Evolutionary conservation across 1,284 basidiomycete species (phyloP), one percentile per base, ranked within the genome.

Genomic region (Pterula multifida): DNA sequence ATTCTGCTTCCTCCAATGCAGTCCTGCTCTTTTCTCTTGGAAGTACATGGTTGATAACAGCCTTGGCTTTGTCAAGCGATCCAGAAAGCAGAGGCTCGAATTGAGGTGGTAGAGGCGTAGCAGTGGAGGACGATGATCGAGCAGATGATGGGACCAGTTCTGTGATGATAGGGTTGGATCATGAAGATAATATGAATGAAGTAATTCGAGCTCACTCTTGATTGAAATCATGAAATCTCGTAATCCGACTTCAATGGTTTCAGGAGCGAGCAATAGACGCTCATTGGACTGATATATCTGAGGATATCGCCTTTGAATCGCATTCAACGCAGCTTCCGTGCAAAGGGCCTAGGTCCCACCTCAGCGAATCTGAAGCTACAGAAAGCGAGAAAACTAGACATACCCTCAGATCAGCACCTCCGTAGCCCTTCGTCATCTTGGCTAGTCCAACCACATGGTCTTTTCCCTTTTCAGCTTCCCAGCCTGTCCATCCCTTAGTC

Each of bases 151-250:
- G 95, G 0, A 98, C 85, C 23, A 96, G 73, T 63, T 90, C 91
- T 95, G 53, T n/a, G 2, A 54, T 48, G 44, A 47, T 19, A 48
- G 13, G 15, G 47, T 56, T 15, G 48, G 52, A 49, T 13, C 50
- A 19, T 42, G 25, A n/a, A n/a, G n/a, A n/a, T n/a, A n/a, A n/a
- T n/a, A n/a, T n/a, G 46, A 25, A 26, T 15, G 15, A 50, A 22
- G 28, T 12, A 13, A 52, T 25, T 26, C 12, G 23, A 54, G 51
- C 81, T 54, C 59, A 95, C 93, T 94, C 68, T 97, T 94, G 55
- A 97, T 83, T 0, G 94, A 91, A 60, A 96, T 87, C 90, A 97
- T 94, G 61, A 99, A 99, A 65, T 99, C 96, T 50, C 90, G 79
- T 36, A 96, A 75, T 47, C 87, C 82, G 6, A 98, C 84, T 36